Evolutionary conservation across 2,329 filamentous ascomycete species (phyloP), one percentile per base, ranked within the genome.

Genomic region (Trichoderma citrinoviride): DNA sequence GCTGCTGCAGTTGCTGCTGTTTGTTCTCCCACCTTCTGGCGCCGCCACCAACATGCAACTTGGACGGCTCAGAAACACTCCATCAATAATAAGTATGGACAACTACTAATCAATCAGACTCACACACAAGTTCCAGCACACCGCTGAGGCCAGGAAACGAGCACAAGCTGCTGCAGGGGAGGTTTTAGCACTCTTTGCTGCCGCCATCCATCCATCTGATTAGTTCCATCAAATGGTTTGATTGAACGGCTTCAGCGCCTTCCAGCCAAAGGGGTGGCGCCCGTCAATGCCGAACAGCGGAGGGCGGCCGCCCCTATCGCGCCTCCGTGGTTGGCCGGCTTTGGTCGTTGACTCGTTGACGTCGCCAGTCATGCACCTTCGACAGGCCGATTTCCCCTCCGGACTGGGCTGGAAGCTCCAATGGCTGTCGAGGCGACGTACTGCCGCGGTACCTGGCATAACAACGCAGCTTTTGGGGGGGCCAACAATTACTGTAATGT

Each of bases 361-460:
- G 33, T 14, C 33, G 33, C 46, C 43, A 21, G 27, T 29, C 40
- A 53, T 43, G 41, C 15, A 43, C 29, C 41, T n/a, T n/a, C n/a
- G n/a, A n/a, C n/a, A n/a, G n/a, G n/a, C 55, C 54, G 54, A 41
- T 50, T 50, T 47, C 27, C 33, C 57, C 41, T 33, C 46, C 17
- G 17, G 23, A 33, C 46, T 40, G 10, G n/a, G n/a, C 25, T n/a
- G 14, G 53, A 17, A 21, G 12, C 29, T 49, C 19, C n/a, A n/a
- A n/a, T n/a, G n/a, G n/a, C n/a, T n/a, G n/a, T 60, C 41, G n/a
- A 58, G 27, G 43, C 21, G 44, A 50, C 14, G 52, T 49, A 50
- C 33, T 25, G 29, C 44, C 33, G n/a, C 43, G 62, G 62, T 57
- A 64, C 62, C 62, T 64, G 62, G 52, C 61, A 64, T 57, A 50